Evolutionary conservation across 2,329 filamentous ascomycete species (phyloP), one percentile per base, ranked within the genome.

Genomic region (Epichloe coenophiala): DNA sequence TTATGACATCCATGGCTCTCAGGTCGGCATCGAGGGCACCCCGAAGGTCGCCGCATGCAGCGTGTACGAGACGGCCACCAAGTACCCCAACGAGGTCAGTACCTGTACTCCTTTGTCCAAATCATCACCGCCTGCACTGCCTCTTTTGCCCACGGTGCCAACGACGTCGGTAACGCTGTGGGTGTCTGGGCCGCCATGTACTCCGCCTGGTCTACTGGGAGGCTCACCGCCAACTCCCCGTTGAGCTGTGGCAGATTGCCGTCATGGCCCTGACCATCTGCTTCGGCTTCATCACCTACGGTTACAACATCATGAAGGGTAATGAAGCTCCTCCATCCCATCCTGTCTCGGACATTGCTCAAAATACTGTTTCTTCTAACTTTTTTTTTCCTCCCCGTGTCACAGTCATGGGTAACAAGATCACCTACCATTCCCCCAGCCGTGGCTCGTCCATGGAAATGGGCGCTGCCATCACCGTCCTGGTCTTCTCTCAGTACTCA

Each of bases 281-380:
- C 45, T 55, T 81, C 41, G 85, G 84, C 57, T 73, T 88, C 51
- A 72, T 82, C 61, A 88, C 84, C 13, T 88, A 88, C 59, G 85
- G 84, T 9, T 88, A 88, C 71, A 88, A 88, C 72, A 88, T 88
- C 69, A 88, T 88, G 84, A 87, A 86, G 71, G 80, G 77, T 80
- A 68, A 65, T 80, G 74, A 12, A n/a, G 19, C 27, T 21, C 8
- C 33, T 21, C 19, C 19, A 21, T n/a, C 8, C 8, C 8, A 6
- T 9, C 35, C 5, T 11, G 12, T 8, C 13, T 41, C n/a, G 4
- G 12, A 7, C 5, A 13, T 50, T 5, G 17, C 33, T 42, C 5
- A 31, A 31, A 31, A 31, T 9, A 31, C 8, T 9, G 31, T 31
- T 31, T 31, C 3, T 9, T 9, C 13, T 23, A 46, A 7, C 33